A percentile compares a stretch with the other conserved stretches of the same genome.
Conservation (phyloP, 73 alveolate species). For the Tetrahymena thermophila region DNA sequence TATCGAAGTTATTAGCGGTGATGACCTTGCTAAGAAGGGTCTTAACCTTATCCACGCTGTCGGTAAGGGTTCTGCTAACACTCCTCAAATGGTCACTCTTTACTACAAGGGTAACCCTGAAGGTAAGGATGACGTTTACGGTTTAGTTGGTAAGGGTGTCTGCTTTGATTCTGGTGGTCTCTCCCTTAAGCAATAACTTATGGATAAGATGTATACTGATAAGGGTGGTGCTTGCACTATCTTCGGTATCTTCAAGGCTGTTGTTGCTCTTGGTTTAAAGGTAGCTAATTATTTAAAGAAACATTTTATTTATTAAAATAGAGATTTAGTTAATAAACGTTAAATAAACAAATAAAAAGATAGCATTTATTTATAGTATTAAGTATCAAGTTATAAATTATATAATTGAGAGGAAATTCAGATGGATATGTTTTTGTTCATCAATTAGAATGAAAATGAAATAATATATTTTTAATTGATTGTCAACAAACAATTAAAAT, state of each 20-base stretch:
- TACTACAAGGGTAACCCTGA: constrained; percentile 53
- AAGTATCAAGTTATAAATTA: neutral
- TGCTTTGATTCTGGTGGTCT: constrained; percentile 72
- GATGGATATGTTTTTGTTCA: neutral
- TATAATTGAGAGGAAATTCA: too few relatives aligned
- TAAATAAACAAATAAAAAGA: neutral
- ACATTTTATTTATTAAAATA: too few relatives aligned
- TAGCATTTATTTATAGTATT: neutral
- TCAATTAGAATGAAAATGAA: too few relatives aligned
- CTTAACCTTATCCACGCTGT: constrained; percentile 53
- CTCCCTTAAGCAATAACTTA: constrained; percentile 40
- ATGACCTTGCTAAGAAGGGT: constrained; percentile 37
- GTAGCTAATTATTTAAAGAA: neutral
- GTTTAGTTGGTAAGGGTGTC: constrained; percentile 67
- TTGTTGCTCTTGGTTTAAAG: constrained; percentile 44
- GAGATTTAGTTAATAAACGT: neutral
- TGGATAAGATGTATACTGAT: constrained; percentile 69
- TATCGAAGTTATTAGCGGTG: constrained; percentile 46
- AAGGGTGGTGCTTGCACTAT: constrained; percentile 76
- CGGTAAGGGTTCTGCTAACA: constrained; percentile 54
- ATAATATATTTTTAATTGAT: too few relatives aligned
- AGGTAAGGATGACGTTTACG: constrained; percentile 15
- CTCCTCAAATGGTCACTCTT: constrained; percentile 53
- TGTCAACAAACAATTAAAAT: neutral
- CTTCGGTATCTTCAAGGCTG: constrained; percentile 63